phyloP scores from a whole-genome alignment of 78 protist genomes.

The Chrysochromulina parva region DNA sequence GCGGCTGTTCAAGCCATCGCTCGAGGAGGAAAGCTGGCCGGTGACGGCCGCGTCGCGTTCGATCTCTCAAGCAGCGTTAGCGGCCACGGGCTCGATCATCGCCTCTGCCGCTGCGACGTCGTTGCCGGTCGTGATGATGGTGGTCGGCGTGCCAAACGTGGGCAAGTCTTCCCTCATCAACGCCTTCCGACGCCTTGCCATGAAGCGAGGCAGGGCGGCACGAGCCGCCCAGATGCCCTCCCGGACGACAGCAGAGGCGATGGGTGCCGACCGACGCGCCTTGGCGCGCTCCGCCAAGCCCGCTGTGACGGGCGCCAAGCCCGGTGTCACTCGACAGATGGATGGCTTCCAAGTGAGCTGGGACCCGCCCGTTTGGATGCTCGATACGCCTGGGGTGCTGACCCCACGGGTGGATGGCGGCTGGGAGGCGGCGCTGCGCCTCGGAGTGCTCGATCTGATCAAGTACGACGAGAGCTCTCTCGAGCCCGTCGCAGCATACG shows the following conservation, averaged over 20 bases:
- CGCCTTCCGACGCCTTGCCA: neutral
- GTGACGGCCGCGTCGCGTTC: neutral
- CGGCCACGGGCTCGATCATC: neutral
- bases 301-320: neutral
- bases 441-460: neutral
- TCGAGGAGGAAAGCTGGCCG: no score
- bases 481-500: neutral
- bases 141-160: neutral
- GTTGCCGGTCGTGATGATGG: neutral
- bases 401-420: neutral
- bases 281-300: neutral
- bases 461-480: no score
- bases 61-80: neutral
- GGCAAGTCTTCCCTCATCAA: slow-evolving; percentile 18
- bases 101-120: neutral
- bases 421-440: neutral
- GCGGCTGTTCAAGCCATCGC: neutral
- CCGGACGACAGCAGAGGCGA: no score
- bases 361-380: neutral
- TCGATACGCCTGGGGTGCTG: slow-evolving; percentile 24
- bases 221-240: no score
- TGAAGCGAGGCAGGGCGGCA: no score
- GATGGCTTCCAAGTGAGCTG: neutral
- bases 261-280: neutral
- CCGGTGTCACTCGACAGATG: neutral